Base-by-base conservation (phyloP, 2,329 filamentous ascomycete genomes). In the Tolypocladium capitatum region DNA sequence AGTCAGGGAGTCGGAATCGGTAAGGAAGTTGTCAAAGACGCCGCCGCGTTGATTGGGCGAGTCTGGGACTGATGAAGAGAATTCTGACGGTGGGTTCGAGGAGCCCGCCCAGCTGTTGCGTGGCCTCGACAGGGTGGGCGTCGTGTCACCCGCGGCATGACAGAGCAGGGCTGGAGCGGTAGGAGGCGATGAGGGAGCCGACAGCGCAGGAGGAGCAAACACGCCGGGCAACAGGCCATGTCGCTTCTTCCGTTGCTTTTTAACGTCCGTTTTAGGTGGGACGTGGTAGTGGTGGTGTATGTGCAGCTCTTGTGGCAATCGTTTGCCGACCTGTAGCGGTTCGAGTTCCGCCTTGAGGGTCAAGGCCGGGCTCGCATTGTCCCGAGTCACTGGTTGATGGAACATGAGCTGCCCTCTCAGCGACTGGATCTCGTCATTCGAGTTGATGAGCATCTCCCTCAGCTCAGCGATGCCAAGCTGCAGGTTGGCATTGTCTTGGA, bases 281-380 rank as follows among this genome's bases (percentile, higher is more conserved):
- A 83, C 77, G 55, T 96, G 89, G 60, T 95, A 95, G 61, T 97
- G 91, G 58, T 97, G 90, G 59, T 97, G 91, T 42, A 97, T 86
- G 58, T 96, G 91, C 14, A 96, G 69, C 58, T 92, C 86, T 57
- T 86, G 84, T 0, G 84, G 83, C 9, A 60, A 46, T 11, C 56
- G 55, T 7, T 56, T 53, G 6, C 52, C 28, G 3, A 58, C 58
- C 36, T 73, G 67, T 45, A 71, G 69, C 20, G 71, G 65, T 35
- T 76, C 78, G 24, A 94, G 73, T 63, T 96, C 90, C 38, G 86
- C 79, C 49, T 81, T 75, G 46, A 96, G 67, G 1, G 78, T 84
- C 3, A 73, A 70, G 2, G 69, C 65, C 7, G 64, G 60, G 49
- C 61, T 67, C 18, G 62, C 57, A 47, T 59, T 64, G 21, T 70